These are phyloP conservation scores for Xylaria sp. DNA, from an alignment of 2,329 filamentous ascomycete genomes.

Conservation along the genomic window DNA sequence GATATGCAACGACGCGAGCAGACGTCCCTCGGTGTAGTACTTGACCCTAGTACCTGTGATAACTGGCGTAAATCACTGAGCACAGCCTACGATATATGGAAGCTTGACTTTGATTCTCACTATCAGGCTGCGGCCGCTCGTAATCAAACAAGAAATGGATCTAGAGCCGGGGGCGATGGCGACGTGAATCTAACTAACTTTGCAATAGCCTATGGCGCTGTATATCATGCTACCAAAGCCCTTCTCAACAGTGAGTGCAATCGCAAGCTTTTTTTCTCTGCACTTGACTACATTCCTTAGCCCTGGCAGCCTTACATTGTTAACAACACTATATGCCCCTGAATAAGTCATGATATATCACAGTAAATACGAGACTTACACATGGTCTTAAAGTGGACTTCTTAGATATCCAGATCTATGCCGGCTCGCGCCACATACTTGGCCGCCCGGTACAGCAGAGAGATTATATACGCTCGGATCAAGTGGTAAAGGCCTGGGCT, in stretches of 20 bases:
- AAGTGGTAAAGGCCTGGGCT: slow-evolving; percentile 63
- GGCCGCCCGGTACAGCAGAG: slow-evolving; percentile 62
- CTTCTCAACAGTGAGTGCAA: slow-evolving; percentile 58
- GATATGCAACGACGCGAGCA: slow-evolving; percentile 72
- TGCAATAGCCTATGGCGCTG: slow-evolving; percentile 61
- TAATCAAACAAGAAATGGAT: slow-evolving; percentile 28
- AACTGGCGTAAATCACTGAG: slow-evolving; percentile 63
- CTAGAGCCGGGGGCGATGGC: slow-evolving; percentile 35
- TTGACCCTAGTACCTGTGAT: slow-evolving; percentile 34
- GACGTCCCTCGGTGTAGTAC: slow-evolving; percentile 63
- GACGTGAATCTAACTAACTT: slow-evolving; percentile 53
- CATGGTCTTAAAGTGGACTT: slow-evolving; percentile 57
- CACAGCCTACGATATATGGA: slow-evolving; percentile 67
- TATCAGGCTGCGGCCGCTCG: slow-evolving; percentile 52
- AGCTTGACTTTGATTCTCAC: slow-evolving; percentile 66
- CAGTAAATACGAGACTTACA: neutral
- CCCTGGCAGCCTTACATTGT: neutral
- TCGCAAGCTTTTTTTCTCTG: neutral
- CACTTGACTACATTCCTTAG: neutral
- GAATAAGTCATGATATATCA: neutral
- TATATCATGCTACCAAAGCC: slow-evolving; percentile 69
- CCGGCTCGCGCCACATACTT: slow-evolving; percentile 68
- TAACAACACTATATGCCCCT: neutral
- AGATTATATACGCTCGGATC: slow-evolving; percentile 63
- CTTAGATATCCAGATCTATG: slow-evolving; percentile 70